Evolutionary conservation across 108 stramenopile species (phyloP), one percentile per base, ranked within the genome.

Genomic region (Nannochloropsis salina): DNA sequence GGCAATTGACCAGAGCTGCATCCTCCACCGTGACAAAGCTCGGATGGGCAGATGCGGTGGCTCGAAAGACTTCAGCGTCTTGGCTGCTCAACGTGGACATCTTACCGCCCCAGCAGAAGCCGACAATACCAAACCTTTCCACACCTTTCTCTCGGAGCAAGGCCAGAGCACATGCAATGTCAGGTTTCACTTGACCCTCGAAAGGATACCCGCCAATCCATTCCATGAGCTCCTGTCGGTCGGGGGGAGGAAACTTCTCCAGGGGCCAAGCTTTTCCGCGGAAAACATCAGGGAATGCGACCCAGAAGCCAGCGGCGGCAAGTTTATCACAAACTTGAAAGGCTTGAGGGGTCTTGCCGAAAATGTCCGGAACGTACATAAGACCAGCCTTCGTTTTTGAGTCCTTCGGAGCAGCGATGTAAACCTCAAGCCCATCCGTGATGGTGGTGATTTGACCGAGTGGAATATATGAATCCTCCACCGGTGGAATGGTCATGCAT

Each of bases 21-120:
- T 84, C 82, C 79, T 85, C 88, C 9, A 47, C 43, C 44, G 61
- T 11, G 82, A 89, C 41, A 43, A 83, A 85, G 42, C 84, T 82
- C 2, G 85, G 47, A 85, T 89, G 88, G 4, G 44, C 85, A 9
- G 42, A 15, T 40, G 41, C 88, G n/a, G 43, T 40, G 15, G 88
- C 88, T 40, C 42, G 74, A 1, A 89, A 44, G 44, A 21, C 40
- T 6, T n/a, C 61, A 4, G n/a, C 51, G 18, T 89, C 85, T 8
- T 42, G 80, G 5, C 80, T 44, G 20, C 83, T 83, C 2, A 84
- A 45, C 11, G 84, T 42, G 22, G 84, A 83, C 40, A 81, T 51
- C 80, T 85, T 83, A 6, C 88, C 88, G 6, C 88, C 88, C 88
- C 88, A 89, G 82, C 88, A 89, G 80, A 89, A 89, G 21, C 88